Evolutionary conservation across 257 asterid genomes (phyloP).

Genomic region (Galeopsis tetrahit): DNA sequence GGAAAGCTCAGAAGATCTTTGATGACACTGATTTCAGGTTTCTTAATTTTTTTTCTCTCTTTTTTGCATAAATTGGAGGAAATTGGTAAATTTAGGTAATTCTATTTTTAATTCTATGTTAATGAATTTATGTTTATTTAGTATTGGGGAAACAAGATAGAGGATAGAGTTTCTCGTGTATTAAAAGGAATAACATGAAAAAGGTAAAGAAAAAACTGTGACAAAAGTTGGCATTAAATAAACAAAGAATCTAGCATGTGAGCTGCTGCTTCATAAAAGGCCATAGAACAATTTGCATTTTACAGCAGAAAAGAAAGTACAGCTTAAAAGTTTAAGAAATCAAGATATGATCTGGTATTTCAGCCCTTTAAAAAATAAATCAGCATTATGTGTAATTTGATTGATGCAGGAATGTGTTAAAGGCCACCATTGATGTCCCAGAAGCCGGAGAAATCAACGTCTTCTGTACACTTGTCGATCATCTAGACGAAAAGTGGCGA

Average conservation of each 20-base stretch:
- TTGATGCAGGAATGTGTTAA: constrained; percentile 79
- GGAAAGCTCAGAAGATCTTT: constrained; percentile 78
- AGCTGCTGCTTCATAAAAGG: background rate
- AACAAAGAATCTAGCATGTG: constrained; percentile 39
- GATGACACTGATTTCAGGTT: constrained; percentile 94
- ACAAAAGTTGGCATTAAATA: background rate
- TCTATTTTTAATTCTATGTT: background rate
- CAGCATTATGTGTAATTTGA: too few relatives aligned
- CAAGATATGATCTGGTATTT: background rate
- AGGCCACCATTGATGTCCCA: constrained; percentile 95
- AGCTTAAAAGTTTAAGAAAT: background rate
- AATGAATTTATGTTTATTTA: too few relatives aligned
- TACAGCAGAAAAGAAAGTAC: background rate
- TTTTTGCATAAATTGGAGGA: background rate
- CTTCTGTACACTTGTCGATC: constrained; percentile 86
- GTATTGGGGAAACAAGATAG: too few relatives aligned
- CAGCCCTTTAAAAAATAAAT: background rate
- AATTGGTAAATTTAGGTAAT: too few relatives aligned
- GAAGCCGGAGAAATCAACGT: constrained; percentile 73
- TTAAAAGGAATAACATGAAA: background rate
- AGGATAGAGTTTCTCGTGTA: background rate
- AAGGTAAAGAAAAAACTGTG: constrained; percentile 12
- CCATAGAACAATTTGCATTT: background rate
- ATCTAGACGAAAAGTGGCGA: constrained; percentile 88
- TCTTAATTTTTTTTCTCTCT: background rate